phyloP scores from a whole-genome alignment of 2,329 filamentous ascomycete genomes.

The Didymella arachidicola region DNA sequence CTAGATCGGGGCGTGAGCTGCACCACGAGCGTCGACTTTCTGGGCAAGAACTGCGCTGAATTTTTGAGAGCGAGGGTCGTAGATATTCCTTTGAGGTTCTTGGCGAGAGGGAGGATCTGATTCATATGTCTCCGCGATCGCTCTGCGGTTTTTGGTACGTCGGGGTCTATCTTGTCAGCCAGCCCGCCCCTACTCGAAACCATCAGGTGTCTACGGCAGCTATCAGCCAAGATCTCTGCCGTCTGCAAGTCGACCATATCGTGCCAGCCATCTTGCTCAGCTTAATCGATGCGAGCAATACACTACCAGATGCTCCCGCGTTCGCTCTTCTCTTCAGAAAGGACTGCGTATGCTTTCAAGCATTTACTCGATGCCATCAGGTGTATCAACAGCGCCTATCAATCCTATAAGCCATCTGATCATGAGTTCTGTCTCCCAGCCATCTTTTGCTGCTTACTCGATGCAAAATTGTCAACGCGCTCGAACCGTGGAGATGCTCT shows the following conservation, averaged over 20 bases:
- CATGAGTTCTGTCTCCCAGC: not conserved
- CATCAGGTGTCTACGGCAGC: not conserved
- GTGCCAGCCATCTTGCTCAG: not conserved
- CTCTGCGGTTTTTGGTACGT: not conserved
- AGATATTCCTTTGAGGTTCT: slow-evolving; percentile 34
- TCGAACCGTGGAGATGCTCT: slow-evolving; percentile 12
- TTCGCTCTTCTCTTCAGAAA: too few relatives aligned
- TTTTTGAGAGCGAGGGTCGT: slow-evolving; percentile 33
- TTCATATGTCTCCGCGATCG: not conserved
- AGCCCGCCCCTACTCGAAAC: not conserved
- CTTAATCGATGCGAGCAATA: not conserved
- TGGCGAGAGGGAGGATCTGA: slow-evolving; percentile 34
- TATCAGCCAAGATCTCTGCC: not conserved
- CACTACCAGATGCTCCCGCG: not conserved
- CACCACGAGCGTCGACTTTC: slow-evolving; percentile 36
- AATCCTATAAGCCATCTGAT: not conserved
- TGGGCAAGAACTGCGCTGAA: slow-evolving; percentile 42
- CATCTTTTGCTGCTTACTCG: slow-evolving; percentile 6
- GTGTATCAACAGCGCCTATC: not conserved
- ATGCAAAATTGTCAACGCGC: slow-evolving; percentile 3
- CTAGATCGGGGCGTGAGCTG: slow-evolving; percentile 38
- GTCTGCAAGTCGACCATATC: not conserved
- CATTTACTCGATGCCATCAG: not conserved
- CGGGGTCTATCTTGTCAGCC: too few relatives aligned
- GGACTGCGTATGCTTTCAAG: not conserved